Conservation (phyloP, 164 flowering plant species). For the Echeveria elegans region DNA sequence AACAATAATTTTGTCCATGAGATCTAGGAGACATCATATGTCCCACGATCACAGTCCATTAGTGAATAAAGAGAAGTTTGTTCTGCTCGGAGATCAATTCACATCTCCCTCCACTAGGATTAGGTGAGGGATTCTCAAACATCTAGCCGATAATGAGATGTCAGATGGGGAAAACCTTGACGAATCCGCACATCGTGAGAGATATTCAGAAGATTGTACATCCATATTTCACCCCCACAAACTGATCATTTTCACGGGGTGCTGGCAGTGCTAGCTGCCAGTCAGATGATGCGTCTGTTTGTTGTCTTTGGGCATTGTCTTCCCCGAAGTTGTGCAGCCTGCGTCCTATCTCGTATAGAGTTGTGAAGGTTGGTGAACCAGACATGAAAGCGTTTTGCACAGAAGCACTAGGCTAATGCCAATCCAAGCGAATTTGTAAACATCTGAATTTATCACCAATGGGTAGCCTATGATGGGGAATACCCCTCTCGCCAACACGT, state of each 20-base stretch:
- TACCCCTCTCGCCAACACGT: slow-evolving; percentile 81
- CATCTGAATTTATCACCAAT: slow-evolving; percentile 82
- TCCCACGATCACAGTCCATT: no score
- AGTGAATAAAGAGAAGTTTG: no score
- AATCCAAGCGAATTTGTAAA: slow-evolving; percentile 92
- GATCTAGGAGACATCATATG: no score
- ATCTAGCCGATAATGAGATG: no score
- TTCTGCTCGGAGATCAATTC: no score
- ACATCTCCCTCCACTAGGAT: no score
- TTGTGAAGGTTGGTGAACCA: slow-evolving; percentile 99
- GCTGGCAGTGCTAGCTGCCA: slow-evolving; percentile 4
- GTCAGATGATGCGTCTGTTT: not conserved
- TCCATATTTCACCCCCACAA: not conserved
- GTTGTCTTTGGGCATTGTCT: slow-evolving; percentile 13
- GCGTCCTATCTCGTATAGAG: slow-evolving; percentile 86
- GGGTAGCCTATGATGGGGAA: slow-evolving; percentile 96
- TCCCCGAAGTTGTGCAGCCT: slow-evolving; percentile 86
- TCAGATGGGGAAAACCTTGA: no score
- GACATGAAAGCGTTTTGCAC: slow-evolving; percentile 83
- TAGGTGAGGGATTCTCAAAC: no score
- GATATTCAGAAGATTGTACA: not conserved
- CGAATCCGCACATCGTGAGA: no score
- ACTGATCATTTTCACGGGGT: not conserved
- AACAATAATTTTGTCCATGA: no score
- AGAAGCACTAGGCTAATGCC: slow-evolving; percentile 72